Conservation (phyloP, 1,284 basidiomycete genomes). For the Rhizopogon parksii region DNA sequence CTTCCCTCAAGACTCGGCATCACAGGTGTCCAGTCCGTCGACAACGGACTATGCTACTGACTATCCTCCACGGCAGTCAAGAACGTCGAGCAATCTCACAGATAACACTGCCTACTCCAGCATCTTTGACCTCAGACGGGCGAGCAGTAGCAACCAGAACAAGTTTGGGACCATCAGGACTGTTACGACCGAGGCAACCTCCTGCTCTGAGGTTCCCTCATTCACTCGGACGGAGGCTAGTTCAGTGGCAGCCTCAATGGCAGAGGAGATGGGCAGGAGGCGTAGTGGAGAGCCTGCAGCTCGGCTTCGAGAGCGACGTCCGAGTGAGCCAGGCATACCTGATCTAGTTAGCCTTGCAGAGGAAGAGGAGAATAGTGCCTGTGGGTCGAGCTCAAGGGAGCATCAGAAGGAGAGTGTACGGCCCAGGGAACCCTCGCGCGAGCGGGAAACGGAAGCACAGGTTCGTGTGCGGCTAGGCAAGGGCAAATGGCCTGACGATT, state of each 20-base stretch:
- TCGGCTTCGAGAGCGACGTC: constrained; percentile 45
- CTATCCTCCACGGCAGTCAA: constrained; percentile 39
- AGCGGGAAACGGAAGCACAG: constrained; percentile 29
- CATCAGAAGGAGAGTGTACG: constrained; percentile 22
- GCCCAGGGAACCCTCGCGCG: constrained; percentile 10
- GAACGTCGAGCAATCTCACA: constrained; percentile 47
- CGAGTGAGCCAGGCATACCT: constrained; percentile 51
- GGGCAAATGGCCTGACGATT: constrained; percentile 79
- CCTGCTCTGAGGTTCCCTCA: constrained; percentile 51
- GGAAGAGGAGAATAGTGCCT: constrained; percentile 59
- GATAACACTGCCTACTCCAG: constrained; percentile 57
- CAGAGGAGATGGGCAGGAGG: constrained; percentile 41
- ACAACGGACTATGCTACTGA: constrained; percentile 34
- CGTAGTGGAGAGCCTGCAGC: constrained; percentile 29
- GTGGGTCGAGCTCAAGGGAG: constrained; percentile 30
- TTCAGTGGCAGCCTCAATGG: constrained; percentile 36
- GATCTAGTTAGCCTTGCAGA: constrained; percentile 66
- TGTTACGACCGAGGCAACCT: constrained; percentile 69
- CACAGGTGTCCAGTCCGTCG: constrained; percentile 17
- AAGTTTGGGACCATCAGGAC: constrained; percentile 75
- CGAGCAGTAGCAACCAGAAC: constrained; percentile 38
- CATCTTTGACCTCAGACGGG: constrained; percentile 47
- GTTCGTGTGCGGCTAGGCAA: constrained; percentile 56
- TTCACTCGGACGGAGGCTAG: constrained; percentile 58
- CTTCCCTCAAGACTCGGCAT: constrained; percentile 21